Evolutionary conservation across 2,329 filamentous ascomycete species (phyloP), one percentile per base, ranked within the genome.

Genomic region (Fusarium lateritium): DNA sequence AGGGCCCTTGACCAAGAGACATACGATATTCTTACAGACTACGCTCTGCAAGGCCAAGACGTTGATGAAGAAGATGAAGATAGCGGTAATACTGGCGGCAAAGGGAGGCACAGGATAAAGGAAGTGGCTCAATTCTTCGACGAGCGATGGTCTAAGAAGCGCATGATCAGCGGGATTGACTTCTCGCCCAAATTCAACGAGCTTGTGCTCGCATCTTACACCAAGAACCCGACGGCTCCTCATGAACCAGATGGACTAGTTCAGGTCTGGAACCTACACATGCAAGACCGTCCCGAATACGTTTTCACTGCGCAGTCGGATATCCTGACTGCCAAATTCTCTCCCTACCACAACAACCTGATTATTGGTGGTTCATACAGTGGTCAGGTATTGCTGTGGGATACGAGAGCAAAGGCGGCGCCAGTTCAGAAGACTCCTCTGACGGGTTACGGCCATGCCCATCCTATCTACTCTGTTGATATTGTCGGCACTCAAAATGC

Each of bases 401-500:
- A 99, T 77, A 99, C 94, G 13, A 91, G 96, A 68, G 92, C 94
- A 53, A 93, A 93, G 74, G 92, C 94, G 19, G 90, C 91, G 19
- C 95, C 97, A 0, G 94, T 98, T 7, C 94, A 98, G 75, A 98
- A 97, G 82, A 99, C 96, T 2, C 96, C 96, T 1, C 85, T 99
- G 39, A 98, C 95, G 7, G 95, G 96, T 50, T 94, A 93, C 15
- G 94, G 96, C 15, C 96, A 99, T 79, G 97, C 96, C 9, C 96
- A 99, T 76, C 96, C 96, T 1, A 92, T 99, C 68, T 99, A 99
- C 83, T 94, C 92, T 39, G 89, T 99, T 59, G 93, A 96, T 67
- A 97, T 99, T 56, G 94, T 99, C 50, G 96, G 96, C 69, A 99
- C 97, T 1, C 96, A 98, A 77, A 99, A 99, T 78, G 96, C 96